Conservation (phyloP, 2,329 filamentous ascomycete species). For the Magnaporthiopsis rhizophila region DNA sequence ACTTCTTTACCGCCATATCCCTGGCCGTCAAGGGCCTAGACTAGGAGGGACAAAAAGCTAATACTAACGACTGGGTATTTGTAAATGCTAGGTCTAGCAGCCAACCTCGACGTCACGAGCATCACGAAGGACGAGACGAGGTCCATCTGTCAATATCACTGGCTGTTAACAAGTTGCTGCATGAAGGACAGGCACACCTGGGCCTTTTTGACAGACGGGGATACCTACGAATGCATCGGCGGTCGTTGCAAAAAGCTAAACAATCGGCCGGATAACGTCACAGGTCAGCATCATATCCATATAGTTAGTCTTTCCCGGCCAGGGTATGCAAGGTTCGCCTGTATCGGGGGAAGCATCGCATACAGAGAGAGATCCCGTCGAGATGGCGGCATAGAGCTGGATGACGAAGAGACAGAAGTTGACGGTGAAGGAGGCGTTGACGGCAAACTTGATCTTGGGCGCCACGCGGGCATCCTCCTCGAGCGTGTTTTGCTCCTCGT, state of each 20-base stretch:
- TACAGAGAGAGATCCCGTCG: conserved; percentile 48
- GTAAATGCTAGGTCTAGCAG: conserved; percentile 50
- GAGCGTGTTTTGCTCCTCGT: conserved; percentile 44
- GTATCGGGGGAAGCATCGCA: conserved; percentile 1
- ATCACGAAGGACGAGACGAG: conserved; percentile 57
- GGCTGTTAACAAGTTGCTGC: conserved; percentile 13
- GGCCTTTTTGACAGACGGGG: background rate
- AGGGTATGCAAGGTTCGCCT: background rate
- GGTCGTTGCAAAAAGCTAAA: conserved; percentile 52
- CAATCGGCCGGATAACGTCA: background rate
- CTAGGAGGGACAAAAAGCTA: background rate
- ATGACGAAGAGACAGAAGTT: conserved; percentile 49
- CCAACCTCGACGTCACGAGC: conserved; percentile 50
- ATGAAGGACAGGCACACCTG: too few relatives aligned
- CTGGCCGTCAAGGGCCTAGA: background rate
- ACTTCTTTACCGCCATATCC: conserved; percentile 2
- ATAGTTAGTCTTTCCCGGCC: background rate
- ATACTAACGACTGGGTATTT: conserved; percentile 49
- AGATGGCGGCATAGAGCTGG: conserved; percentile 49
- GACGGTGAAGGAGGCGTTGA: conserved; percentile 41
- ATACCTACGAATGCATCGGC: conserved; percentile 51
- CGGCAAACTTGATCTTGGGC: conserved; percentile 43
- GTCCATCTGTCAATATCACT: conserved; percentile 38
- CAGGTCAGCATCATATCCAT: conserved; percentile 15
- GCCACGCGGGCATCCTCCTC: conserved; percentile 43